A percentile compares a stretch with the other conserved stretches of the same genome.
Conservation (phyloP, 2,329 filamentous ascomycete genomes). For the Colletotrichum sp. region DNA sequence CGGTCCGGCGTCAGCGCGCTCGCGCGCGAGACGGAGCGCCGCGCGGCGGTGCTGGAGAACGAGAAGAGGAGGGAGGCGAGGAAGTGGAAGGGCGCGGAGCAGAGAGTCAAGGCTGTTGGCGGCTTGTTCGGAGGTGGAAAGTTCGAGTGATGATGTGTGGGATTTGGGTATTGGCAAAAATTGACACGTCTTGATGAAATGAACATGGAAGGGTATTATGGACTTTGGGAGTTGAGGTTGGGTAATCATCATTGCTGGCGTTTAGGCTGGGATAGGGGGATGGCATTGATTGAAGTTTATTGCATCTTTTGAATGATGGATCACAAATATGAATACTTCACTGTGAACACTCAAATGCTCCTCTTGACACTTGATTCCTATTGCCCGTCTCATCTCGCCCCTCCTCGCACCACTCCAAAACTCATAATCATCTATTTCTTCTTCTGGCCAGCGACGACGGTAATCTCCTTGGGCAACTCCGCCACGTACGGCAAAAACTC, state of each 20-base stretch:
- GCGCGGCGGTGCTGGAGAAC: conserved; percentile 58
- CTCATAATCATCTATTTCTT: background rate
- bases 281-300: background rate
- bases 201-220: background rate
- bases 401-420: conserved; percentile 11
- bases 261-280: background rate
- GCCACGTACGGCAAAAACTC: conserved; percentile 90
- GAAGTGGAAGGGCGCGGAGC: conserved; percentile 63
- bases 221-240: background rate
- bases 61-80: conserved; percentile 64
- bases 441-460: conserved; percentile 32
- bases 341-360: background rate
- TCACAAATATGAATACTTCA: background rate
- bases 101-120: conserved; percentile 59
- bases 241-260: background rate
- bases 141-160: conserved; percentile 48
- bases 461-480: conserved; percentile 77
- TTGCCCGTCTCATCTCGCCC: conserved; percentile 26
- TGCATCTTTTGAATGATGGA: background rate
- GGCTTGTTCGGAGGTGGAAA: conserved; percentile 62
- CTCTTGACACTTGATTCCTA: background rate
- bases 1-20: conserved; percentile 66
- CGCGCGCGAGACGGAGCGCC: conserved; percentile 62
- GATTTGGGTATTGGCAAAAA: background rate
- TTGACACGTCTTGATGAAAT: background rate